These are phyloP conservation scores for Coffea canephora DNA, from an alignment of 257 asterid genomes.

Conservation along the genomic window DNA sequence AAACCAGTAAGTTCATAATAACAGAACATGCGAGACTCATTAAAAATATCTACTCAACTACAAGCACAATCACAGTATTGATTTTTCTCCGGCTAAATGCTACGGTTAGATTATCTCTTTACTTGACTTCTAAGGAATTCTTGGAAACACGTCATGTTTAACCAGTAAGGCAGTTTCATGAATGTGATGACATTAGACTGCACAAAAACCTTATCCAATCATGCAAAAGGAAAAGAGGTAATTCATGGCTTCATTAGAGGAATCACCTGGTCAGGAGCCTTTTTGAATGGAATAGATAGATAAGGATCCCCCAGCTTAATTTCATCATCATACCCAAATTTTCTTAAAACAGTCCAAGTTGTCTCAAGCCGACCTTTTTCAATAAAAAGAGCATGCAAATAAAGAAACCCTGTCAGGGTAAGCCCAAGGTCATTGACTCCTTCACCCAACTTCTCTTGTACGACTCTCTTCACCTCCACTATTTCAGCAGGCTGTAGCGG, in stretches of 20 bases:
- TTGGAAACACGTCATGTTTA: not conserved
- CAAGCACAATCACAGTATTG: not conserved
- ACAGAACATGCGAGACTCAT: not conserved
- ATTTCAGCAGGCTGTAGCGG: constrained; percentile 89
- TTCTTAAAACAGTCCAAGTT: constrained; percentile 86
- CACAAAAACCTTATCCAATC: not conserved
- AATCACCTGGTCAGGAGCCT: constrained; percentile 89
- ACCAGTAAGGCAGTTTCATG: not conserved
- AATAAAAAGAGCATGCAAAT: constrained; percentile 88
- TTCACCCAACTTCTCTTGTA: constrained; percentile 82
- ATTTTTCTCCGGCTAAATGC: too few species aligned
- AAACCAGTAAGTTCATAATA: not conserved
- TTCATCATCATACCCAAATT: constrained; percentile 85
- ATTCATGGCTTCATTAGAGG: constrained; percentile 15
- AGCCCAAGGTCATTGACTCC: constrained; percentile 91
- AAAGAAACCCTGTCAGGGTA: constrained; percentile 85
- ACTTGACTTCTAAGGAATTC: not conserved
- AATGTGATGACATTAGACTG: not conserved
- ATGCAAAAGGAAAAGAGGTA: not conserved
- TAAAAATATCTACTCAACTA: not conserved
- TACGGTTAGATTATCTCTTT: not conserved
- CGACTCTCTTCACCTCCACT: constrained; percentile 80
- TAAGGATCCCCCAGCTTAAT: constrained; percentile 72
- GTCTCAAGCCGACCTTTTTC: constrained; percentile 93
- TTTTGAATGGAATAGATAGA: constrained; percentile 65